Base-by-base conservation (phyloP, 1,284 basidiomycete genomes). In the Ganoderma resinaceum region DNA sequence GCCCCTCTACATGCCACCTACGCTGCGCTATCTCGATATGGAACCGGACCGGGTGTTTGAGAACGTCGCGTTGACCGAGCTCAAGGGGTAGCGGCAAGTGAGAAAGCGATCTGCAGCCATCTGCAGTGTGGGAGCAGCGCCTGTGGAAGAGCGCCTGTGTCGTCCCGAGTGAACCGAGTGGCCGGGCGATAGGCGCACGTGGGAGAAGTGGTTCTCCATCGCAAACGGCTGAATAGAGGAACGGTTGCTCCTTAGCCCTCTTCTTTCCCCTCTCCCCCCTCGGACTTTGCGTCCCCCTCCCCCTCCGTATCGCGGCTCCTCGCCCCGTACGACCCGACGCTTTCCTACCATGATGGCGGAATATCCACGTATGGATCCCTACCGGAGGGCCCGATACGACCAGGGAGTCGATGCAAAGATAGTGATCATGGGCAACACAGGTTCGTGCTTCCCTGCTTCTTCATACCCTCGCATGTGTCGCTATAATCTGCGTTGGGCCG, bases 341-440 rank as follows among this genome's bases (percentile, higher is more conserved):
- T 59, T 64, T 70, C 66, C 67, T 65, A 68, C 69, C 62, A 72
- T 75, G 70, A 80, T 81, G 79, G 76, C 79, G 57, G 77, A 78
- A 63, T 80, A 80, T 72, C 75, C 82, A 58, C 80, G 80, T 76
- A 84, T 89, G 82, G 87, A 90, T 80, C 89, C 87, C 62, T 91
- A 91, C 81, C 80, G 84, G 65, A 81, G 85, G 78, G 84, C 88
- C 77, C 85, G 88, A 81, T 91, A 89, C 79, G 91, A 93, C 77
- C 89, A 90, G 74, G 91, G 91, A 75, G 86, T 98, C 78, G 97
- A 98, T 85, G 95, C 95, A 75, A 98, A 98, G 87, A 95, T 98
- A 77, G 96, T 98, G 78, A 89, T 98, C 74, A 95, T 98, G 86
- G 97, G 97, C 79, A 96, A 95, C 78, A 96, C 96, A 78, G 95